Evolutionary conservation across 305 asterid genomes (phyloP), one percentile per base, ranked within the genome.

Genomic region (Ajuga reptans): DNA sequence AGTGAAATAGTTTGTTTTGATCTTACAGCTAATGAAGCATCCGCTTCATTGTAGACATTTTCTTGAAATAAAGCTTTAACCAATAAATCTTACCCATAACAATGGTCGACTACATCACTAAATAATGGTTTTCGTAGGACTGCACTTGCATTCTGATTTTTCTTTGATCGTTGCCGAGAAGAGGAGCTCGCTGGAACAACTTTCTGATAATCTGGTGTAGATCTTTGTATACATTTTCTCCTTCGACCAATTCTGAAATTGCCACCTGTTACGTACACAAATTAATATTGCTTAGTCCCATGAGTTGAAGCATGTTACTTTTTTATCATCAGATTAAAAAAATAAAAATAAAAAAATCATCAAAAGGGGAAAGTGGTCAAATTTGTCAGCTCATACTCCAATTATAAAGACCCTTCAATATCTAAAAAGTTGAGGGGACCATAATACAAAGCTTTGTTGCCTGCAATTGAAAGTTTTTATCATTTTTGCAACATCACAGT

Each of bases 131-230:
- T 37, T 17, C 77, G 69, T 31, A 76, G 66, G 66, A 21, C 56
- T 46, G 74, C 43, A 29, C 45, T 15, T 12, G 52, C 17, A 6
- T 61, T 68, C 36, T 36, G 1, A 11, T 16, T 11, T 49, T 53
- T 73, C 54, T 55, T 65, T 46, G 77, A 55, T 12, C 8, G 60
- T 34, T 56, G 29, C 41, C 37, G 45, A 72, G 61, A 15, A 61
- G 0, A 17, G 50, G 16, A 29, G 14, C 71, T 21, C 5, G 27
- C 11, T 34, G 75, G 33, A 41, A 21, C 11, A 57, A 15, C 46
- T 14, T 50, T 33, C 12, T 3, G 15, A 46, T 57, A 47, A 66
- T 56, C 18, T 57, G 68, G 58, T 3, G 6, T 66, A 36, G 61
- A 21, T 69, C 49, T 46, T 51, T 9, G 36, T 8, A n/a, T 33